A percentile compares a stretch with the other conserved stretches of the same genome.
These are phyloP conservation scores for Penicillium sp. DNA, from an alignment of 2,329 filamentous ascomycete genomes.

Conservation along the genomic window DNA sequence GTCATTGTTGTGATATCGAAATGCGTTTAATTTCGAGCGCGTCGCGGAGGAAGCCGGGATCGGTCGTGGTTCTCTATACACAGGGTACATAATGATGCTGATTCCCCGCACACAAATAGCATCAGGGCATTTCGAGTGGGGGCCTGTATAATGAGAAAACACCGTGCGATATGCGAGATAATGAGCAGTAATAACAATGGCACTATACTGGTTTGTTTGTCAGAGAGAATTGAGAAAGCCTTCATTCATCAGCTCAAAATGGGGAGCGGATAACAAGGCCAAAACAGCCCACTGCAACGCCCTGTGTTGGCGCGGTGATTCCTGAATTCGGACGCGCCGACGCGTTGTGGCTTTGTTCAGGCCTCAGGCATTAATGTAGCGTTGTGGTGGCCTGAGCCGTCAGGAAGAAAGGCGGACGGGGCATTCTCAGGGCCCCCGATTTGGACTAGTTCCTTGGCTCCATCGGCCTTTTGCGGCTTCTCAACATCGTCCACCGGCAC, in stretches of 20 bases:
- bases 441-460: constrained; percentile 36
- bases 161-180: background rate
- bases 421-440: constrained; percentile 30
- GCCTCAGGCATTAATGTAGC: constrained; percentile 29
- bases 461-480: constrained; percentile 46
- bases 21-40: constrained; percentile 60
- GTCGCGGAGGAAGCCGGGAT: constrained; percentile 56
- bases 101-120: constrained; percentile 22
- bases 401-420: constrained; percentile 30
- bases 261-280: constrained; percentile 3
- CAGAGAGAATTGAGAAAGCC: background rate
- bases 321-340: constrained; percentile 34
- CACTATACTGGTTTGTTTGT: background rate
- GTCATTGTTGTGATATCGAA: constrained; percentile 53
- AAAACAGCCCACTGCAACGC: constrained; percentile 15
- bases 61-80: constrained; percentile 32
- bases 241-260: background rate
- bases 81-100: constrained; percentile 25
- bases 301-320: constrained; percentile 22
- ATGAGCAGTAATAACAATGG: background rate
- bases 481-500: constrained; percentile 38
- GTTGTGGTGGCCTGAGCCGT: constrained; percentile 22
- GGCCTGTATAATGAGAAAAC: constrained; percentile 17
- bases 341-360: constrained; percentile 28
- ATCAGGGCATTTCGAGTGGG: constrained; percentile 33